A percentile compares a stretch with the other conserved stretches of the same genome.
phyloP scores from a whole-genome alignment of 352 stramenopile genomes.

The Pythium rhizo-oryzae region DNA sequence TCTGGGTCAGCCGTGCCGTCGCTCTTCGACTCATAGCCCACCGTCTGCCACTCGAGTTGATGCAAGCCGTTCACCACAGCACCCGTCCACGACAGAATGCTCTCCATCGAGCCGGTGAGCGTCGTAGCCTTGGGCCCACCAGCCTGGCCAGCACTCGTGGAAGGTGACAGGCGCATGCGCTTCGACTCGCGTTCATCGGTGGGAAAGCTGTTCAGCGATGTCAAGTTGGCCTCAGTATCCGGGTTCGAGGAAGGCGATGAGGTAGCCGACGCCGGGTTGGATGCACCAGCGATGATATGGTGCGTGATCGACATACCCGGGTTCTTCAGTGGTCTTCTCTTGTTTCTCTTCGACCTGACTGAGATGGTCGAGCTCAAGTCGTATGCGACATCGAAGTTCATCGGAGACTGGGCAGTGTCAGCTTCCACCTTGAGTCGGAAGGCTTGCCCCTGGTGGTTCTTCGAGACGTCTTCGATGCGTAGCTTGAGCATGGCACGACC shows the following conservation, averaged over 20 bases:
- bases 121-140: slow-evolving; percentile 34
- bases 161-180: slow-evolving; percentile 47
- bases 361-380: slow-evolving; percentile 92
- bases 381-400: slow-evolving; percentile 90
- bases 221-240: slow-evolving; percentile 60
- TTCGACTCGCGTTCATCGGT: slow-evolving; percentile 65
- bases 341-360: slow-evolving; percentile 95
- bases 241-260: slow-evolving; percentile 73
- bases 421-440: slow-evolving; percentile 93
- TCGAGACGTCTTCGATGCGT: slow-evolving; percentile 96
- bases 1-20: slow-evolving; percentile 73
- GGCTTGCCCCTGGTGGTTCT: slow-evolving; percentile 96
- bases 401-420: slow-evolving; percentile 86
- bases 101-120: slow-evolving; percentile 73
- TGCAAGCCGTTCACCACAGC: slow-evolving; percentile 76
- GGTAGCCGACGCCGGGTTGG: slow-evolving; percentile 64
- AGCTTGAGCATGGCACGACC: slow-evolving; percentile 88
- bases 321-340: slow-evolving; percentile 71
- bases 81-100: slow-evolving; percentile 69
- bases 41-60: slow-evolving; percentile 80
- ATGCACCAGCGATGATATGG: slow-evolving; percentile 71
- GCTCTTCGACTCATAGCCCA: slow-evolving; percentile 78
- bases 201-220: slow-evolving; percentile 53
- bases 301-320: slow-evolving; percentile 58
- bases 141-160: slow-evolving; percentile 12